These are phyloP conservation scores for Ogataea methylovora DNA, from an alignment of 805 yeast genomes.

Conservation along the genomic window DNA sequence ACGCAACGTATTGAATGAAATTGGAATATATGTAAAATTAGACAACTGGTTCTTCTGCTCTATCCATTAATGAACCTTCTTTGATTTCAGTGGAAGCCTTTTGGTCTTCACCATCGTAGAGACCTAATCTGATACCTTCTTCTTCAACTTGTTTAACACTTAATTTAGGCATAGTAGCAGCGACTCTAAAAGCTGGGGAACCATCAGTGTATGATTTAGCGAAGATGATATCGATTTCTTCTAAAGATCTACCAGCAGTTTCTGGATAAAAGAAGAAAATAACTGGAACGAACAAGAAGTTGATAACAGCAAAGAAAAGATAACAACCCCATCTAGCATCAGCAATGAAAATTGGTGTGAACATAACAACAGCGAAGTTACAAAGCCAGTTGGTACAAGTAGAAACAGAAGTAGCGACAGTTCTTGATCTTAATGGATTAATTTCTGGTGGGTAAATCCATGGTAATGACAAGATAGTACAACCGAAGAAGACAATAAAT, in stretches of 20 bases:
- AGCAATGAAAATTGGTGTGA: slow-evolving; percentile 50
- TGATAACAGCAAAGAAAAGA: slow-evolving; percentile 59
- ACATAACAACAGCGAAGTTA: slow-evolving; percentile 63
- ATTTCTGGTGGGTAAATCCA: slow-evolving; percentile 68
- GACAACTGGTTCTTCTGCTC: too few species aligned
- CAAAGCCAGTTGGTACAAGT: slow-evolving; percentile 66
- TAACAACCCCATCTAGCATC: slow-evolving; percentile 57
- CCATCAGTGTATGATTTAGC: slow-evolving; percentile 54
- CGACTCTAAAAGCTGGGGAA: slow-evolving; percentile 55
- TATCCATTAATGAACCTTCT: too few species aligned
- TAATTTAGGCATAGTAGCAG: slow-evolving; percentile 53
- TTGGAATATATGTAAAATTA: too few species aligned
- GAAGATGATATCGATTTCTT: slow-evolving; percentile 65
- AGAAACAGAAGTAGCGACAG: slow-evolving; percentile 54
- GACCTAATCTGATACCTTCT: slow-evolving; percentile 52
- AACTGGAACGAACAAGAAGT: slow-evolving; percentile 53
- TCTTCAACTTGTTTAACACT: slow-evolving; percentile 49
- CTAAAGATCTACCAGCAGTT: slow-evolving; percentile 69
- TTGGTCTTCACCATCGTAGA: slow-evolving; percentile 22
- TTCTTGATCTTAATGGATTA: slow-evolving; percentile 60
- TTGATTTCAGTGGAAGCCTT: slow-evolving; percentile 1
- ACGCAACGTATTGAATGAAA: too few species aligned
- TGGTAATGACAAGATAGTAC: slow-evolving; percentile 32
- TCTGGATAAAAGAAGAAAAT: slow-evolving; percentile 69
- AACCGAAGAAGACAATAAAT: slow-evolving; percentile 49